Percentiles rank a stretch among this genome's conserved stretches.
These are phyloP conservation scores for Penicillium salamii DNA, from an alignment of 495 filamentous ascomycete genomes.

Conservation along the genomic window DNA sequence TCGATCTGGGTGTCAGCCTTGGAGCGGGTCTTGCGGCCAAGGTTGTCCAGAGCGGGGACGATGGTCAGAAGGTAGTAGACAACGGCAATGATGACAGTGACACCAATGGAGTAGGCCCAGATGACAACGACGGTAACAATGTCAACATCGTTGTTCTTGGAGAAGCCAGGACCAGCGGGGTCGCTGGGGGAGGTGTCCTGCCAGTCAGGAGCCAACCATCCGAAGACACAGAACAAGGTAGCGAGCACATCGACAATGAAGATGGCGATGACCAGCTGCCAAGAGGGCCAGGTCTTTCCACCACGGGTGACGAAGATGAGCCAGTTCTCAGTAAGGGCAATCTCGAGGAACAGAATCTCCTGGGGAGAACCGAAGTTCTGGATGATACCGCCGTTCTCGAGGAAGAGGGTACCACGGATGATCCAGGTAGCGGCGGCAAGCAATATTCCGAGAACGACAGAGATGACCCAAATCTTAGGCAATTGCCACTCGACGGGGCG, in stretches of 20 bases:
- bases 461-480: slow-evolving; percentile 77
- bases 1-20: slow-evolving; percentile 73
- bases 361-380: slow-evolving; percentile 70
- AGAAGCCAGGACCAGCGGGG: slow-evolving; percentile 40
- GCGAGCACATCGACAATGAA: slow-evolving; percentile 66
- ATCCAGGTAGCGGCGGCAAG: slow-evolving; percentile 69
- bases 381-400: slow-evolving; percentile 67
- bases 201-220: slow-evolving; percentile 58
- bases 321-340: slow-evolving; percentile 76
- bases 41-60: slow-evolving; percentile 67
- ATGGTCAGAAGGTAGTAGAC: slow-evolving; percentile 72
- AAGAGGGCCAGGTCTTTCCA: slow-evolving; percentile 67
- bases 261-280: slow-evolving; percentile 71
- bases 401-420: slow-evolving; percentile 63
- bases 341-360: slow-evolving; percentile 71
- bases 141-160: slow-evolving; percentile 59
- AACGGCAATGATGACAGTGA: slow-evolving; percentile 74
- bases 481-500: slow-evolving; percentile 76
- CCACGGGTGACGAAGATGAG: slow-evolving; percentile 77
- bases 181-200: slow-evolving; percentile 43
- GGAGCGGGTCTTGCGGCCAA: slow-evolving; percentile 75
- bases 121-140: slow-evolving; percentile 77
- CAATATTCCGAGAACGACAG: slow-evolving; percentile 61
- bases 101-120: slow-evolving; percentile 75
- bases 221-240: slow-evolving; percentile 71